phyloP scores from a whole-genome alignment of 1,284 basidiomycete genomes.

The Ceratobasidium sp. region DNA sequence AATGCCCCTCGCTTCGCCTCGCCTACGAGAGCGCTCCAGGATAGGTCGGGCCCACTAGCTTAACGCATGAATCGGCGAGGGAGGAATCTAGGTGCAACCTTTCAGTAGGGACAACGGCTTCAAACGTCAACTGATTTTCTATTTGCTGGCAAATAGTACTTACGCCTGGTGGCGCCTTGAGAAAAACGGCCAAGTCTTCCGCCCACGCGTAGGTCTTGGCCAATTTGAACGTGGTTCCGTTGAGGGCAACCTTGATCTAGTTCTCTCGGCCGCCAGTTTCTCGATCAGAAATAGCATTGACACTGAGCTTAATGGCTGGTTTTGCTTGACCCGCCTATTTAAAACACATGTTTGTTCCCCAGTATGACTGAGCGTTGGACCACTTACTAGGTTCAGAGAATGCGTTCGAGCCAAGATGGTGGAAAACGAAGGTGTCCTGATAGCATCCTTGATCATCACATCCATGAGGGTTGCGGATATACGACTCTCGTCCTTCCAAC shows the following conservation, averaged over 20 bases:
- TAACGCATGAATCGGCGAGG: constrained; percentile 77
- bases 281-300: constrained; percentile 75
- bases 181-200: constrained; percentile 73
- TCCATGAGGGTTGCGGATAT: constrained; percentile 74
- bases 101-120: constrained; percentile 92
- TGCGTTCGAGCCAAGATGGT: constrained; percentile 66
- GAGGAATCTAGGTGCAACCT: constrained; percentile 77
- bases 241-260: constrained; percentile 72
- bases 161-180: constrained; percentile 89
- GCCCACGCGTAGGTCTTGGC: constrained; percentile 76
- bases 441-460: constrained; percentile 66
- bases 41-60: constrained; percentile 69
- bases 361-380: not conserved
- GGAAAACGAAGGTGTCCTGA: constrained; percentile 56
- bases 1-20: too few species aligned
- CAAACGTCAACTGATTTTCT: constrained; percentile 72
- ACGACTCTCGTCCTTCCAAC: constrained; percentile 74
- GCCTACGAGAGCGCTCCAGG: constrained; percentile 66
- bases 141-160: constrained; percentile 53
- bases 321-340: constrained; percentile 56
- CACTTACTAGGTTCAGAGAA: constrained; percentile 68
- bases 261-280: constrained; percentile 84
- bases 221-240: constrained; percentile 74
- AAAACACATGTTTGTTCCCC: not conserved
- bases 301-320: constrained; percentile 72